Evolutionary conservation across 2,329 filamentous ascomycete species (phyloP).

Genomic region (Aspergillus caelatus): DNA sequence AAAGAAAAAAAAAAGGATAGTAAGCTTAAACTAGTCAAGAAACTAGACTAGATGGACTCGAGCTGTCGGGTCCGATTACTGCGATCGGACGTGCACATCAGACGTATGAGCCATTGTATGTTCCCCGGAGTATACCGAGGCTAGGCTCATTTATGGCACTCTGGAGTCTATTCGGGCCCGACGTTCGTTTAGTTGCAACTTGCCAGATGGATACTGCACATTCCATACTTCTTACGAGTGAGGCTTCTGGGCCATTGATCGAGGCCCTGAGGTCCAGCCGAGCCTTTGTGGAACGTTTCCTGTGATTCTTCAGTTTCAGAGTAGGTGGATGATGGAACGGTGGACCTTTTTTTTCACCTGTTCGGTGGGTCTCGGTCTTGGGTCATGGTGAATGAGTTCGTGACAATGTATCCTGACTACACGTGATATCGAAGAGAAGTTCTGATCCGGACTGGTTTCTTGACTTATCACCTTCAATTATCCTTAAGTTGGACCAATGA

Average conservation of each 20-base stretch:
- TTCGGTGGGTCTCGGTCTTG: neutral
- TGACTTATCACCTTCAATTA: neutral
- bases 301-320: neutral
- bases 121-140: neutral
- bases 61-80: neutral
- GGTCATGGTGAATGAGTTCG: neutral
- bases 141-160: neutral
- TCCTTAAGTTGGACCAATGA: neutral
- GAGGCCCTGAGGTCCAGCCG: neutral
- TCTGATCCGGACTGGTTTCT: neutral
- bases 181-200: neutral
- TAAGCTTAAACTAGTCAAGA: neutral
- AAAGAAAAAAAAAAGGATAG: neutral
- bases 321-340: neutral
- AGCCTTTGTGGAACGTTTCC: neutral
- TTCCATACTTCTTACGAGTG: neutral
- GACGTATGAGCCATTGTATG: neutral
- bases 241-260: neutral
- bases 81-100: neutral
- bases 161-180: too few species aligned
- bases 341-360: neutral
- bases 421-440: neutral
- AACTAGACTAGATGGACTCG: neutral
- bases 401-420: neutral
- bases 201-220: neutral